A percentile compares a stretch with the other conserved stretches of the same genome.
These are phyloP conservation scores for Rhododendron vialii DNA, from an alignment of 148 eudicot species.

Conservation along the genomic window DNA sequence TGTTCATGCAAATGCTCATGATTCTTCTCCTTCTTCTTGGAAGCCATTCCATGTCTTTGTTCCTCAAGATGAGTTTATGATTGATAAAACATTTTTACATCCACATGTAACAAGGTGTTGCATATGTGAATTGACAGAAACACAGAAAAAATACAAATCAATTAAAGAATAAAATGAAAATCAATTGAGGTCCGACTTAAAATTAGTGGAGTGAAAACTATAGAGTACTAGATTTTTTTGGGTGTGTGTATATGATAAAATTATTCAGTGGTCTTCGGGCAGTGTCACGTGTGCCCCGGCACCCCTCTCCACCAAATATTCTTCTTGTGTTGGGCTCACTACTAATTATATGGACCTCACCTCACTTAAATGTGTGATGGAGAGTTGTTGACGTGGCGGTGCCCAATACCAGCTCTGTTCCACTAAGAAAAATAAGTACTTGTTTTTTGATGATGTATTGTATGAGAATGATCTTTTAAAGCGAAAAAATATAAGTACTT, in stretches of 20 bases:
- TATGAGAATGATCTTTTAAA: too few species aligned
- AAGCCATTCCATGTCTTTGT: background rate
- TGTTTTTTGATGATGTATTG: too few species aligned
- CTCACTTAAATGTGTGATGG: background rate
- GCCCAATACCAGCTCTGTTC: too few species aligned
- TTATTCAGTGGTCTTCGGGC: too few species aligned
- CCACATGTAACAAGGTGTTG: background rate
- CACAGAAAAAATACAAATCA: background rate
- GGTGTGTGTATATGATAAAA: too few species aligned
- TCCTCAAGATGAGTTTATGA: background rate
- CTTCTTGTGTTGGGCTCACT: background rate
- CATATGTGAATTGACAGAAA: background rate
- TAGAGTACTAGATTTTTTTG: background rate
- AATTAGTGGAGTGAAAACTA: background rate
- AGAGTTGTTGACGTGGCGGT: too few species aligned
- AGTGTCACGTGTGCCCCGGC: too few species aligned
- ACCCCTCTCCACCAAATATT: background rate
- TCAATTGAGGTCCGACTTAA: background rate
- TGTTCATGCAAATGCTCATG: background rate
- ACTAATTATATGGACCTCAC: background rate
- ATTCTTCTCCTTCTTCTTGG: background rate
- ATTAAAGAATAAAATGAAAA: background rate
- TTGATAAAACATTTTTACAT: background rate
- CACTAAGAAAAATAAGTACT: too few species aligned
- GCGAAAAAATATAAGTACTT: too few species aligned